phyloP scores from a whole-genome alignment of 306 rosid genomes.

The Gynostemma pentaphyllum region DNA sequence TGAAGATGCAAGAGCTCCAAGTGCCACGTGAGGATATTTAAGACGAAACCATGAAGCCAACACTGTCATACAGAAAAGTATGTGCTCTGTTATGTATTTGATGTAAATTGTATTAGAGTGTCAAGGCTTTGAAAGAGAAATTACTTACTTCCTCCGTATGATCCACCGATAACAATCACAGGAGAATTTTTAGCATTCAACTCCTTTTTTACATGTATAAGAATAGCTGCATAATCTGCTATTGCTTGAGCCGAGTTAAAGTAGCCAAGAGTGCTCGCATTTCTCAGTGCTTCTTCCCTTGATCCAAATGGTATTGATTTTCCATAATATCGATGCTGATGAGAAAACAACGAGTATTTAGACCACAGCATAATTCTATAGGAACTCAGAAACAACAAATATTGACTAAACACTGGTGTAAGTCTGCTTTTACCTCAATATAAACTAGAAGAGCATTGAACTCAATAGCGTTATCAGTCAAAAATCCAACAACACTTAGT shows the following conservation, averaged over 20 bases:
- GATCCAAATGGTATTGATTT: conserved; percentile 62
- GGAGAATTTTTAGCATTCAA: conserved; percentile 39
- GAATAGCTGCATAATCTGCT: conserved; percentile 56
- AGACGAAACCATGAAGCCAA: conserved; percentile 82
- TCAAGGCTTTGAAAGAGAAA: background rate
- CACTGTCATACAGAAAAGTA: conserved; percentile 30
- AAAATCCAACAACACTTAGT: conserved; percentile 25
- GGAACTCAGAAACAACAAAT: background rate
- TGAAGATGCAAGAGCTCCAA: conserved; percentile 77
- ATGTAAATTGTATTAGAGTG: background rate
- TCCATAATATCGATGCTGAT: conserved; percentile 69
- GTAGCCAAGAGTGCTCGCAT: conserved; percentile 48
- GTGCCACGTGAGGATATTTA: conserved; percentile 65
- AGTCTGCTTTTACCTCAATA: conserved; percentile 45
- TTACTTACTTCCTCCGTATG: conserved; percentile 81
- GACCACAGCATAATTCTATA: background rate
- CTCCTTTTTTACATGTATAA: conserved; percentile 38
- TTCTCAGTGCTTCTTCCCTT: conserved; percentile 44
- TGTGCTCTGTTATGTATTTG: background rate
- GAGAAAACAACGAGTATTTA: background rate
- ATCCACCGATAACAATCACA: conserved; percentile 61
- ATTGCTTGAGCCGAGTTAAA: conserved; percentile 75
- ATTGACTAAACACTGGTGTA: background rate
- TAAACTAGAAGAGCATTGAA: conserved; percentile 52
- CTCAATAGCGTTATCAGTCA: conserved; percentile 41